A percentile compares a stretch with the other conserved stretches of the same genome.
phyloP scores from a whole-genome alignment of 805 yeast genomes.

The Blastobotrys robertii region DNA sequence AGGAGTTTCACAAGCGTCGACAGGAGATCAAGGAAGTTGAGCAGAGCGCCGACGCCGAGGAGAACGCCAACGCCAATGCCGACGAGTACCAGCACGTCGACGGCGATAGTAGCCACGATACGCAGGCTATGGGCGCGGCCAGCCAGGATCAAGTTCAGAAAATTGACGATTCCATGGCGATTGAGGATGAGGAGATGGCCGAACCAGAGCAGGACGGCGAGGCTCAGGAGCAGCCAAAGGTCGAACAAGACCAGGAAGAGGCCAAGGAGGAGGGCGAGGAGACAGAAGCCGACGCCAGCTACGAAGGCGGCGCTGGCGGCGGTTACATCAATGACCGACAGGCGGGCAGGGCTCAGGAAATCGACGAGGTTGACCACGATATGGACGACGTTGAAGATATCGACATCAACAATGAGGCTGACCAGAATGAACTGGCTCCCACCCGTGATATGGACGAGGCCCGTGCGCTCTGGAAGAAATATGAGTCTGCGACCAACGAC shows the following conservation, averaged over 20 bases:
- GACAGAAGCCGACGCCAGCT: slow-evolving; percentile 16
- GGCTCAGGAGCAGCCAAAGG: slow-evolving; percentile 23
- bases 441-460: slow-evolving; percentile 55
- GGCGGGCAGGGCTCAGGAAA: slow-evolving; percentile 2
- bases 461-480: slow-evolving; percentile 66
- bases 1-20: slow-evolving; percentile 83
- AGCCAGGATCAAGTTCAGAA: slow-evolving; percentile 67
- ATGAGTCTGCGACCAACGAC: slow-evolving; percentile 81
- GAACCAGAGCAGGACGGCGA: slow-evolving; percentile 24
- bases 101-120: slow-evolving; percentile 57
- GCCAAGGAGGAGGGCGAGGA: slow-evolving; percentile 29
- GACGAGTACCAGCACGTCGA: slow-evolving; percentile 55
- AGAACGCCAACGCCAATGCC: slow-evolving; percentile 41
- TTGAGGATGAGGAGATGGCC: slow-evolving; percentile 31
- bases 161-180: slow-evolving; percentile 48
- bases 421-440: slow-evolving; percentile 26
- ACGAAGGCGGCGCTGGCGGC: neutral
- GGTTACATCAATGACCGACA: neutral
- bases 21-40: slow-evolving; percentile 73
- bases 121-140: slow-evolving; percentile 92
- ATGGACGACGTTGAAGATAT: slow-evolving; percentile 11
- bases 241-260: slow-evolving; percentile 6
- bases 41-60: slow-evolving; percentile 31
- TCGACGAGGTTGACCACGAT: slow-evolving; percentile 1
- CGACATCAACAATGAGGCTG: slow-evolving; percentile 4